Conservation (phyloP, 1,284 basidiomycete genomes). For the Cutaneotrichosporon dermatis region DNA sequence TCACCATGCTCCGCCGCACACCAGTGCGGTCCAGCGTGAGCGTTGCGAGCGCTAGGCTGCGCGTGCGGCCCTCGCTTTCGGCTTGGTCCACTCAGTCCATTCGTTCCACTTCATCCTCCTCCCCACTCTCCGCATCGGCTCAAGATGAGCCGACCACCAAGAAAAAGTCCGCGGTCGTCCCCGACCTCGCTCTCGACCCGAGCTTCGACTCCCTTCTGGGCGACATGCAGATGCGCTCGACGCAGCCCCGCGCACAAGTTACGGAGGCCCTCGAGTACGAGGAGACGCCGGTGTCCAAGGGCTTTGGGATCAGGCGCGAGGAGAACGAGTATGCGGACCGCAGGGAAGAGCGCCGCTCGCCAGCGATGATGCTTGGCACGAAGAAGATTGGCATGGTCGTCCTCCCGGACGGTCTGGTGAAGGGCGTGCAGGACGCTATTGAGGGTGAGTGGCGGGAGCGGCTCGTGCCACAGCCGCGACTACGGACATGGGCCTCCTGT, state of each 20-base stretch:
- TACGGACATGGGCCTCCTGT: no score
- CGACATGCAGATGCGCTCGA: constrained; percentile 6
- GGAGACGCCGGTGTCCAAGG: neutral
- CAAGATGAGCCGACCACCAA: neutral
- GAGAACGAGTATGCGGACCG: constrained; percentile 4
- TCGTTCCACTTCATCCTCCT: no score
- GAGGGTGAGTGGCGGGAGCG: constrained; percentile 29
- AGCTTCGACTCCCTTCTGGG: constrained; percentile 6
- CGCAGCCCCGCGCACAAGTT: neutral
- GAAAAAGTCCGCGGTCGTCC: neutral
- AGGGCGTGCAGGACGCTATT: constrained; percentile 40
- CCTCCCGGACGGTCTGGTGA: constrained; percentile 61
- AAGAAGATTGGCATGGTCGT: constrained; percentile 64
- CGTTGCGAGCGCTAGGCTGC: neutral
- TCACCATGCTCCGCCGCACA: constrained; percentile 1
- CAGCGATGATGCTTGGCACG: constrained; percentile 73
- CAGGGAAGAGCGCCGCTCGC: constrained; percentile 60
- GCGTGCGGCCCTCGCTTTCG: no score
- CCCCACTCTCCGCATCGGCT: neutral
- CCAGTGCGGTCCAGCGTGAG: neutral
- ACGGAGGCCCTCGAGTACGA: neutral
- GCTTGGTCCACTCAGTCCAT: no score
- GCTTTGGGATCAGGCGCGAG: neutral
- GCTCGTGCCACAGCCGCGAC: no score
- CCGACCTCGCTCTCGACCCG: constrained; percentile 10